Percentiles rank a stretch among this genome's conserved stretches.
These are phyloP conservation scores for Withania somnifera DNA, from an alignment of 305 asterid genomes.

Conservation along the genomic window DNA sequence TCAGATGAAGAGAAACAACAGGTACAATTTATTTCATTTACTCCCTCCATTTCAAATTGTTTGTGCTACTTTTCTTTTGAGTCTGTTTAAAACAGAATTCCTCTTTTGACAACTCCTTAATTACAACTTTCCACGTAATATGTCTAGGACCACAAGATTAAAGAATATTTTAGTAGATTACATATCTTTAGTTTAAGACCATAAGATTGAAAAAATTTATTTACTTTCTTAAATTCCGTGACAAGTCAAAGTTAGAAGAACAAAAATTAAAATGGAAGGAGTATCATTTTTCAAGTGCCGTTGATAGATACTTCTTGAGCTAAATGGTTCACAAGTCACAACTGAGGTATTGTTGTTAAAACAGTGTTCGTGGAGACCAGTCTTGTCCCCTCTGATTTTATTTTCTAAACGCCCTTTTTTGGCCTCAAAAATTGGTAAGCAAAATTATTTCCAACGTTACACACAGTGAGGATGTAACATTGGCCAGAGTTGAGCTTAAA, in stretches of 20 bases:
- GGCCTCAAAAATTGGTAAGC: neutral
- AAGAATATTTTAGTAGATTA: too few species aligned
- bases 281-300: neutral
- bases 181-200: too few species aligned
- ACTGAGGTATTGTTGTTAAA: neutral
- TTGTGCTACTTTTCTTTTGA: too few species aligned
- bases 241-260: too few species aligned
- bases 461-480: neutral
- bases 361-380: neutral
- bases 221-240: too few species aligned
- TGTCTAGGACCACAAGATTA: too few species aligned
- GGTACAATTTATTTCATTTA: constrained; percentile 18
- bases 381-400: neutral
- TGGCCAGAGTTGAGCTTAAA: neutral
- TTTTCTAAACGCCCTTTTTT: neutral
- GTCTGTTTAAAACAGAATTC: too few species aligned
- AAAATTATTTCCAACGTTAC: neutral
- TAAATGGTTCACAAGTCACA: neutral
- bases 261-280: too few species aligned
- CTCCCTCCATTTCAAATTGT: too few species aligned
- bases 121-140: too few species aligned
- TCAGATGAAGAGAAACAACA: constrained; percentile 65
- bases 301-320: neutral
- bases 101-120: too few species aligned
- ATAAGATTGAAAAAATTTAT: too few species aligned